phyloP scores from a whole-genome alignment of 1,284 basidiomycete genomes.

The Trichosporon faecale region DNA sequence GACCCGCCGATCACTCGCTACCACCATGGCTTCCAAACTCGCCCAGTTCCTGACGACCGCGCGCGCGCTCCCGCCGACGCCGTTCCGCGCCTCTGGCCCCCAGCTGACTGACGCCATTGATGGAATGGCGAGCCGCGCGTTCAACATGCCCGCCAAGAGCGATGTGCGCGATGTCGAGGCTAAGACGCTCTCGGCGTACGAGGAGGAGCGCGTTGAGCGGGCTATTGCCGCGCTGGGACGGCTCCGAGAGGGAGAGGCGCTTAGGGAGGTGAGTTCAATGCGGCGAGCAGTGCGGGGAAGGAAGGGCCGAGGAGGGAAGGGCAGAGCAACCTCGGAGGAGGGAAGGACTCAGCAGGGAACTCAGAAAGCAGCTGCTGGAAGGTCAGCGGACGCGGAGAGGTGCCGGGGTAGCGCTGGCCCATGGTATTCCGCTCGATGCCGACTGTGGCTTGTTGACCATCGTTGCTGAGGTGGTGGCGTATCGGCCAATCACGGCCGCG shows the following conservation, averaged over 20 bases:
- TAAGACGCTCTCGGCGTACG: slow-evolving; percentile 14
- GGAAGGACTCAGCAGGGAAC: too few species aligned
- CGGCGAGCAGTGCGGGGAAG: neutral
- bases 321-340: too few species aligned
- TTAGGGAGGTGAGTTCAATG: slow-evolving; percentile 33
- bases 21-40: slow-evolving; percentile 11
- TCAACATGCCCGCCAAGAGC: slow-evolving; percentile 24
- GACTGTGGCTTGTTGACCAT: too few species aligned
- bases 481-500: neutral
- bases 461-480: too few species aligned
- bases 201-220: slow-evolving; percentile 24
- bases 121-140: slow-evolving; percentile 32
- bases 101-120: slow-evolving; percentile 43
- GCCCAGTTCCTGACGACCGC: slow-evolving; percentile 30
- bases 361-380: too few species aligned
- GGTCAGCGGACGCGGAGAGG: too few species aligned
- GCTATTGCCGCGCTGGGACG: slow-evolving; percentile 30
- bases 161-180: slow-evolving; percentile 17
- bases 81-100: slow-evolving; percentile 37
- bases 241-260: slow-evolving; percentile 28
- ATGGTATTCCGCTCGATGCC: neutral
- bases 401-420: too few species aligned
- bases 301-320: neutral
- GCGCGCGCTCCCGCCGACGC: slow-evolving; percentile 40
- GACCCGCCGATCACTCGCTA: neutral